Evolutionary conservation across 1,284 basidiomycete genomes (phyloP), one percentile per base, ranked within the genome.

Genomic region (Ustilago loliicola): DNA sequence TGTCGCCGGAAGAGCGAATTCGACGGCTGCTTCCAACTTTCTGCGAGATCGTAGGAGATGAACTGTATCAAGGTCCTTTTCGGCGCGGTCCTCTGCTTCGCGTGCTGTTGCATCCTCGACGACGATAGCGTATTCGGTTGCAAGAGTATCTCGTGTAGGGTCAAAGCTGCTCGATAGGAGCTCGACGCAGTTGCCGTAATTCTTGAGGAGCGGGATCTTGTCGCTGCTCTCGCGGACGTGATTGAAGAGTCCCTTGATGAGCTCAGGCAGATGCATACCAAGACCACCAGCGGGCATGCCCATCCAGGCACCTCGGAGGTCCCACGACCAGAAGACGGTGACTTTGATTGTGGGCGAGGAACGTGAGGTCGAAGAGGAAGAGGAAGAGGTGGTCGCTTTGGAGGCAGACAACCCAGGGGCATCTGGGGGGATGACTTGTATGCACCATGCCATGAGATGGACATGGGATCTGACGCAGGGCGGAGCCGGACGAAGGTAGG

Each of bases 251-350:
- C 93, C 92, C 3, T 94, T 87, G 34, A 93, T 89, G 89, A 96
- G 92, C 2, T 92, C 91, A 17, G 92, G 92, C 1, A 97, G 89
- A 76, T 95, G 93, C 52, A 71, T 75, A 27, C 69, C 73, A n/a
- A 84, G 69, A 13, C 80, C 82, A 30, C 79, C 82, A 4, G 80
- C 53, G 1, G 83, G 83, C 74, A 83, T 80, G 15, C 82, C 83
- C 65, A 86, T 74, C 94, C 94, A 96, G 15, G 94, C 87, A 0
- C 94, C 91, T 72, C 93, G 92, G n/a, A 98, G 90, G 87, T 97
- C 93, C 88, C 98, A 96, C 80, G 95, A 93, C 94, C 94, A 98
- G 86, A 96, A 96, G 81, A 93, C 94, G 1, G 94, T 95, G 66
- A 97, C 90, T 45, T 76, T 69, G 52, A 86, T 69, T 30, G 64